These are phyloP conservation scores for Lasiosphaeriaceae sp. DNA, from an alignment of 495 filamentous ascomycete species.

Conservation along the genomic window DNA sequence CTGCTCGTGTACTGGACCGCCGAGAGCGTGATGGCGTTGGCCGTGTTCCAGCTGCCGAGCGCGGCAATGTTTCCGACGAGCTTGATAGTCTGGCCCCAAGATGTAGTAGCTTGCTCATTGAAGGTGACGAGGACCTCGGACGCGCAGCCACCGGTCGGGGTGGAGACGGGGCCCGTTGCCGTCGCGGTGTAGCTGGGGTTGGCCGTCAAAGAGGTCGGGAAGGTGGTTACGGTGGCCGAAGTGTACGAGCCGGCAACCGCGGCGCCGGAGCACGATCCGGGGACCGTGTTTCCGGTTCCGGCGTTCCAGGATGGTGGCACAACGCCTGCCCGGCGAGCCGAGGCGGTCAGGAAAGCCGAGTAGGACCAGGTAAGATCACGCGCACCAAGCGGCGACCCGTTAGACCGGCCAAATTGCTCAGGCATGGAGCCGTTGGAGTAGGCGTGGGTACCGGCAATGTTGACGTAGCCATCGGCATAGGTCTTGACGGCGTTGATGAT, in stretches of 20 bases:
- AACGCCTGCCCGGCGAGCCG: conserved; percentile 42
- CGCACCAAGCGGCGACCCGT: conserved; percentile 53
- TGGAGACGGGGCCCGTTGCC: conserved; percentile 27
- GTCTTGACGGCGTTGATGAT: conserved; percentile 51
- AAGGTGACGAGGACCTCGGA: conserved; percentile 56
- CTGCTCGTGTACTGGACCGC: conserved; percentile 50
- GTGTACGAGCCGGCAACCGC: conserved; percentile 58
- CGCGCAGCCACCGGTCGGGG: conserved; percentile 35
- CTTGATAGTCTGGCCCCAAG: conserved; percentile 56
- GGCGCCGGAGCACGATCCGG: conserved; percentile 48
- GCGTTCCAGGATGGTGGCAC: conserved; percentile 53
- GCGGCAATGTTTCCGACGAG: conserved; percentile 51
- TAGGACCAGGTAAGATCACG: conserved; percentile 66
- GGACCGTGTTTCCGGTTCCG: conserved; percentile 45
- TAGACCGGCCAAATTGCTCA: conserved; percentile 56
- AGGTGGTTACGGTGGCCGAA: conserved; percentile 48
- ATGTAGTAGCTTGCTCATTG: conserved; percentile 50
- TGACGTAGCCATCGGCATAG: conserved; percentile 65
- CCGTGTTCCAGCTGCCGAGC: conserved; percentile 56
- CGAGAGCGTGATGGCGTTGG: conserved; percentile 47
- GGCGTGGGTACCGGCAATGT: conserved; percentile 48
- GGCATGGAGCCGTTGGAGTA: conserved; percentile 50
- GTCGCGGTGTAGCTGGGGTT: conserved; percentile 12
- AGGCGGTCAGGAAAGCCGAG: conserved; percentile 58
- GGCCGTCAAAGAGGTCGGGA: conserved; percentile 54